phyloP scores from a whole-genome alignment of 1,284 basidiomycete genomes.

The Afroboletus lepidellus region DNA sequence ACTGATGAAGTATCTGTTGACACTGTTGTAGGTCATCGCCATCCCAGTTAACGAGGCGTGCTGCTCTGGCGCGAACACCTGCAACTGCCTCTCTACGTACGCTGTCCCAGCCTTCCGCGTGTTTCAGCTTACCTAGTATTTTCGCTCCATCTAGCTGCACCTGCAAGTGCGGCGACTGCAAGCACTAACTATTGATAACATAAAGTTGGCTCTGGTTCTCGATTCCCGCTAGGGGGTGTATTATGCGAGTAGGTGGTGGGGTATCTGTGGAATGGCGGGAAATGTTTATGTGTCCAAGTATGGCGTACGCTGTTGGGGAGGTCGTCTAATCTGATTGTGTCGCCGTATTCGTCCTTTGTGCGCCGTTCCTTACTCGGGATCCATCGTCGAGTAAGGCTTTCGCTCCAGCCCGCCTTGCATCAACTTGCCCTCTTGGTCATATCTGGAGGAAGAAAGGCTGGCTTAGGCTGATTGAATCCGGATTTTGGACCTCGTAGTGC shows the following conservation, averaged over 20 bases:
- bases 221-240: not conserved
- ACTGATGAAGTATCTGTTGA: not conserved
- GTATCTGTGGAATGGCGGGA: not conserved
- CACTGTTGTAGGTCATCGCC: slow-evolving; percentile 12
- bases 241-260: not conserved
- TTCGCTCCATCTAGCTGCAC: slow-evolving; percentile 12
- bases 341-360: not conserved
- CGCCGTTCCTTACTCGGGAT: too few relatives aligned
- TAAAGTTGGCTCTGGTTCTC: not conserved
- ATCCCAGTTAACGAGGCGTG: slow-evolving; percentile 27
- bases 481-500: too few relatives aligned
- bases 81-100: slow-evolving; percentile 16
- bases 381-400: too few relatives aligned
- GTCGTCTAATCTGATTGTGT: not conserved
- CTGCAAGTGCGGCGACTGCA: slow-evolving; percentile 23
- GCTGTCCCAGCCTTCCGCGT: too few relatives aligned
- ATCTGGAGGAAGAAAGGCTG: too few relatives aligned
- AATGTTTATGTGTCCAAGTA: not conserved
- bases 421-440: too few relatives aligned
- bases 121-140: too few relatives aligned
- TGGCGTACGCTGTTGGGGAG: too few relatives aligned
- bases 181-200: slow-evolving; percentile 11
- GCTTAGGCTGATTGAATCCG: too few relatives aligned
- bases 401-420: too few relatives aligned
- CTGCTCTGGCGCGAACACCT: slow-evolving; percentile 13